Base-by-base conservation (phyloP, 371 early-diverging fungal species). In the Mucor saturninus region DNA sequence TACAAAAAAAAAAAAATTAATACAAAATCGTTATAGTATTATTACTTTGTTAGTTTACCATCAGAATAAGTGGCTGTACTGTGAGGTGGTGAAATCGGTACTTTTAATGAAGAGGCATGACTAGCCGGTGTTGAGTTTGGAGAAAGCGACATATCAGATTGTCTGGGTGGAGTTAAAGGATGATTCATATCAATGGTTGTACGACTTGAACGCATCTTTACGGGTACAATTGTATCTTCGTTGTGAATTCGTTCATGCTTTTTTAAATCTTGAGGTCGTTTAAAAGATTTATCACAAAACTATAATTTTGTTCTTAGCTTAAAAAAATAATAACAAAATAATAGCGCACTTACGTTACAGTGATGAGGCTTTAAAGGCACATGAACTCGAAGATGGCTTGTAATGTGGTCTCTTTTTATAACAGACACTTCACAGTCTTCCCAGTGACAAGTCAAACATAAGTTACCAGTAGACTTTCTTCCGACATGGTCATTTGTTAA, bases 231-330 rank as follows among this genome's bases (percentile, higher is more conserved):
- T 4, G 28, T 49, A 11, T 49, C 49, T 49, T 49, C 49, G 7
- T 7, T 80, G 69, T 96, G 96, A 13, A 87, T 90, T 72, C 87
- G 89, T 69, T 92, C 91, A 78, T 97, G 97, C 72, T 97, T 97
- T 73, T 93, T 95, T 67, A 94, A 76, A 69, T 97, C 97, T 82
- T 95, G 96, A 4, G 93, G 94, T 4, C 97, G 84, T 74, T 97
- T 97, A 81, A 97, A 97, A 7, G 91, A 75, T 71, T 95, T 91
- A 29, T 77, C 72, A 76, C 97, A 97, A 42, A 74, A 68, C 89
- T 93, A 75, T 30, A 13, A 5, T 46, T 54, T 45, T 46, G 9
- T 43, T 14, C 21, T 35, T 42, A n/a, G 29, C 54, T 31, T 40
- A 48, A 15, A 11, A 54, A 46, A 40, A 32, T 26, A 14, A 52